phyloP scores from a whole-genome alignment of 2,329 filamentous ascomycete species.

The Colletotrichum navitas region DNA sequence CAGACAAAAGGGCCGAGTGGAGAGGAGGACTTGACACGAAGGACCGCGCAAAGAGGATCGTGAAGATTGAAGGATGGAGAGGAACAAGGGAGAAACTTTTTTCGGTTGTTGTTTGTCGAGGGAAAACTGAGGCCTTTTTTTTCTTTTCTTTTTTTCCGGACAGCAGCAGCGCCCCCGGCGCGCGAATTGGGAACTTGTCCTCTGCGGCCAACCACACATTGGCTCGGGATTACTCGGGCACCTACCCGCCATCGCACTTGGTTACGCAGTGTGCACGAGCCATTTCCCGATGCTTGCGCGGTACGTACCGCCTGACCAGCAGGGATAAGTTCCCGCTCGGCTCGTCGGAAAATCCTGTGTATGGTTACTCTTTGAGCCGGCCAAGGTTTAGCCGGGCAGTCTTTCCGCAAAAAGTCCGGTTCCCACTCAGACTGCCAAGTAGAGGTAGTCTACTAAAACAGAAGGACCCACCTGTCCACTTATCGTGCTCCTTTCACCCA shows the following conservation, averaged over 20 bases:
- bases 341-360: conserved; percentile 33
- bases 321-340: conserved; percentile 18
- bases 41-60: conserved; percentile 39
- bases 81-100: conserved; percentile 28
- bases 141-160: conserved; percentile 1
- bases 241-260: conserved; percentile 20
- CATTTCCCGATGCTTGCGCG: background rate
- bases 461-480: conserved; percentile 24
- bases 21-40: conserved; percentile 46
- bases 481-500: conserved; percentile 39
- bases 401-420: conserved; percentile 9
- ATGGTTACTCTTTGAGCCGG: conserved; percentile 6
- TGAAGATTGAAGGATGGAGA: conserved; percentile 23
- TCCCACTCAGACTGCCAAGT: no score
- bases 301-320: background rate
- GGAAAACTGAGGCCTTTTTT: conserved; percentile 42
- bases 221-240: conserved; percentile 44
- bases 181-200: conserved; percentile 38
- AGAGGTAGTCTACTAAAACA: background rate
- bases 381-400: conserved; percentile 35
- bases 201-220: conserved; percentile 37
- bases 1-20: conserved; percentile 52
- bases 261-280: conserved; percentile 22
- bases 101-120: conserved; percentile 18
- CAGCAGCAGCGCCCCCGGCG: background rate